These are phyloP conservation scores for Blastobotrys buckinghamii DNA, from an alignment of 1,139 yeast genomes.

Conservation along the genomic window DNA sequence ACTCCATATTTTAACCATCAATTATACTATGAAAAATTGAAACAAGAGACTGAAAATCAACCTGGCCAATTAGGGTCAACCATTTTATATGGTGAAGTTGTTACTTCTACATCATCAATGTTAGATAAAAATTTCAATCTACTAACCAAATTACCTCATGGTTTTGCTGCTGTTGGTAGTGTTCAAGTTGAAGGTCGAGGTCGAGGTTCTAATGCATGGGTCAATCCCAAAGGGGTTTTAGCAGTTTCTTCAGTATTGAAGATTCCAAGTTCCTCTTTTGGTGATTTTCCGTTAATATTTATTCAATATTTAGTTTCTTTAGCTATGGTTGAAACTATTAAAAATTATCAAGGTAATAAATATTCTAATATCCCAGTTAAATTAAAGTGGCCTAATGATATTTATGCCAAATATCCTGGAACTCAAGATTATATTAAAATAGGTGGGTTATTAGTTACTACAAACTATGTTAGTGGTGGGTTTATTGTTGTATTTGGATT, in stretches of 20 bases:
- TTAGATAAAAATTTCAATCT: constrained; percentile 65
- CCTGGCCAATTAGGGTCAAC: constrained; percentile 49
- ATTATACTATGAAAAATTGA: constrained; percentile 48
- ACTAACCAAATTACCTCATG: constrained; percentile 59
- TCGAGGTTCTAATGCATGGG: constrained; percentile 93
- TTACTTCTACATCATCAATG: constrained; percentile 79
- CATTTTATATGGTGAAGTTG: constrained; percentile 77
- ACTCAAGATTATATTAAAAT: constrained; percentile 57
- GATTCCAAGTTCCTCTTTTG: constrained; percentile 39
- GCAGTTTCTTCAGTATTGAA: constrained; percentile 72
- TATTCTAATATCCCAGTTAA: constrained; percentile 71
- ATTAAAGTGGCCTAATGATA: constrained; percentile 96
- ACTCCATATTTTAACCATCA: constrained; percentile 72
- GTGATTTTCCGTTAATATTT: constrained; percentile 52
- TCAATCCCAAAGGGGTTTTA: constrained; percentile 86
- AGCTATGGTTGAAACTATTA: constrained; percentile 75
- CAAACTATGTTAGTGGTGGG: constrained; percentile 52
- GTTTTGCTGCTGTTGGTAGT: constrained; percentile 67
- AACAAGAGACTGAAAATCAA: constrained; percentile 27
- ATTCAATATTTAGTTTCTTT: constrained; percentile 81
- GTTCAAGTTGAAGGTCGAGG: constrained; percentile 91
- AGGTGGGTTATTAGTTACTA: constrained; percentile 80
- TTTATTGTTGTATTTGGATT: constrained; percentile 70
- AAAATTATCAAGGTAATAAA: constrained; percentile 52
- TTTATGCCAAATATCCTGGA: constrained; percentile 63